phyloP scores from a whole-genome alignment of 176 grass and related monocot genomes.

The Carex parvula region DNA sequence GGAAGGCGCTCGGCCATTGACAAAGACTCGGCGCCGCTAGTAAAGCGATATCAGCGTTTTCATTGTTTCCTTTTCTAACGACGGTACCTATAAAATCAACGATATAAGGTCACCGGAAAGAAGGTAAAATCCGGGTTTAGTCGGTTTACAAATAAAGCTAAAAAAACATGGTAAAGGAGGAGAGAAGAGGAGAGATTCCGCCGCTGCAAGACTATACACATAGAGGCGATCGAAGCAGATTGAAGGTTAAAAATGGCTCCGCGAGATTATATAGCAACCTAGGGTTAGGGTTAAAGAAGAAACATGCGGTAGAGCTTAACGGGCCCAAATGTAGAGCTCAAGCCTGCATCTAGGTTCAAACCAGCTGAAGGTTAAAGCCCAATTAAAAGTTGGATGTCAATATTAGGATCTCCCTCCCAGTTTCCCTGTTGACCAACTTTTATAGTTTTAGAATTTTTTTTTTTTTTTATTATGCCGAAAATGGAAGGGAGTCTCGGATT shows the following conservation, averaged over 20 bases:
- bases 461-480: too few relatives aligned
- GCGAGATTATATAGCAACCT: background rate
- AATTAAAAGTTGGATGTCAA: background rate
- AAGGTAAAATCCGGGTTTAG: background rate
- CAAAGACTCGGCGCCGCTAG: constrained; percentile 33
- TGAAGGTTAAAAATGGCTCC: background rate
- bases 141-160: background rate
- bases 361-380: background rate
- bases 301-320: too few relatives aligned
- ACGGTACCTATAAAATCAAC: background rate
- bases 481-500: too few relatives aligned
- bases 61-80: background rate
- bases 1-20: constrained; percentile 39
- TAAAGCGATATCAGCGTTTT: constrained; percentile 20
- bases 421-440: too few relatives aligned
- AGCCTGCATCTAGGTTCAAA: background rate
- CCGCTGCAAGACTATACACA: background rate
- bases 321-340: background rate
- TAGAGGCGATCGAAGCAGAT: background rate
- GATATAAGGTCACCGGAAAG: background rate
- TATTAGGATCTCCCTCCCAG: background rate
- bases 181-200: background rate
- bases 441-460: too few relatives aligned
- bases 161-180: background rate
- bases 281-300: constrained; percentile 3